phyloP scores from a whole-genome alignment of 2,329 filamentous ascomycete species.

The Celoporthe dispersa region DNA sequence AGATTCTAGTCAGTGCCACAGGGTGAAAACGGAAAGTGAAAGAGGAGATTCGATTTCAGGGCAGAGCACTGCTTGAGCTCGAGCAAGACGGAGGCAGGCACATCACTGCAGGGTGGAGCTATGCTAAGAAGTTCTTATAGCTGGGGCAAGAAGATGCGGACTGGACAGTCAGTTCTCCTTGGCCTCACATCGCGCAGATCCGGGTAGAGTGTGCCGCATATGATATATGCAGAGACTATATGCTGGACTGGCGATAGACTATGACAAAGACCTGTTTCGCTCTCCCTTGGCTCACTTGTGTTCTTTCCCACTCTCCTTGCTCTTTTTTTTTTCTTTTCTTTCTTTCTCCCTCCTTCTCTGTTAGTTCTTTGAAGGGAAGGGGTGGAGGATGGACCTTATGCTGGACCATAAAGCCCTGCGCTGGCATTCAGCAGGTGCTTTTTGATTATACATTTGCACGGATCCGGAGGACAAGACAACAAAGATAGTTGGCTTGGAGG shows the following conservation, averaged over 20 bases:
- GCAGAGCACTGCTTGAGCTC: too few relatives aligned
- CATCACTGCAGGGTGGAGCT: too few relatives aligned
- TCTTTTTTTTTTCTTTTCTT: background rate
- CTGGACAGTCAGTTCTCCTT: too few relatives aligned
- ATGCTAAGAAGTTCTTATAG: too few relatives aligned
- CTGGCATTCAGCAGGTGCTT: background rate
- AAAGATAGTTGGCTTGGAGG: background rate
- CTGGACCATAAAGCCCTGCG: background rate
- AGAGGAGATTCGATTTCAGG: too few relatives aligned
- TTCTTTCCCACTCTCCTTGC: background rate
- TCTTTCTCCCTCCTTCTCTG: background rate
- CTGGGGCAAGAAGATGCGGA: too few relatives aligned
- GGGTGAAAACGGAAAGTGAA: background rate
- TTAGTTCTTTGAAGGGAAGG: too few relatives aligned
- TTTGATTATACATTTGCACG: background rate
- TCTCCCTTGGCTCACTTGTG: background rate
- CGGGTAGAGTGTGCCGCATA: too few relatives aligned
- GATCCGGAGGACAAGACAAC: constrained; percentile 1
- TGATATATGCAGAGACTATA: background rate
- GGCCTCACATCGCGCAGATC: too few relatives aligned
- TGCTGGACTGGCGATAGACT: background rate
- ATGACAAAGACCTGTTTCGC: background rate
- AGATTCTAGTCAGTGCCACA: background rate
- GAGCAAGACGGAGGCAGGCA: too few relatives aligned
- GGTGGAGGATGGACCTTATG: background rate